These are phyloP conservation scores for Pythium scleroteichum DNA, from an alignment of 352 stramenopile species.

Conservation along the genomic window DNA sequence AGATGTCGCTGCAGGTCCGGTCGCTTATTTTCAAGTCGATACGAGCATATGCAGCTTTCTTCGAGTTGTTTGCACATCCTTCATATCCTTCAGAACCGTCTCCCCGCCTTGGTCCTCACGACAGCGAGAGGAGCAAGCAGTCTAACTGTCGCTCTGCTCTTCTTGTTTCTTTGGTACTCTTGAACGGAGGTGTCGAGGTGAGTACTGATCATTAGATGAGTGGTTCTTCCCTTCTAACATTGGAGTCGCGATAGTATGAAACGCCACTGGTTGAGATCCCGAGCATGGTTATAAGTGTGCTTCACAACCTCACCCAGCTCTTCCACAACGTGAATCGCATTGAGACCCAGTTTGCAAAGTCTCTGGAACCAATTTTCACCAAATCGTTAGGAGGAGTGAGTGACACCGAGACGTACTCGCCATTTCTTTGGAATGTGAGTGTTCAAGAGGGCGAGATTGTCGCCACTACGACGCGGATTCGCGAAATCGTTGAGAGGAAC, in stretches of 20 bases:
- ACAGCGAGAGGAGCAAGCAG: background rate
- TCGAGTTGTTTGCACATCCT: conserved; percentile 48
- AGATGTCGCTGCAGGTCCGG: conserved; percentile 79
- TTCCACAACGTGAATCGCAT: conserved; percentile 71
- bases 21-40: conserved; percentile 69
- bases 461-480: conserved; percentile 54
- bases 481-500: conserved; percentile 64
- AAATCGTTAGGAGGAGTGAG: background rate
- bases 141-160: conserved; percentile 19
- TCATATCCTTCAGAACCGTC: no score
- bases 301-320: conserved; percentile 66
- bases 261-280: conserved; percentile 53
- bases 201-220: no score
- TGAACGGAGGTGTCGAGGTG: conserved; percentile 31
- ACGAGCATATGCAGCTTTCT: conserved; percentile 62
- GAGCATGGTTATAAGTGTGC: conserved; percentile 56
- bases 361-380: conserved; percentile 20
- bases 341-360: conserved; percentile 57
- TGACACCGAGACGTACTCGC: conserved; percentile 27
- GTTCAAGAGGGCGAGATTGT: conserved; percentile 65
- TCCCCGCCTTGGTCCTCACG: no score
- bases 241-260: conserved; percentile 34
- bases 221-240: background rate
- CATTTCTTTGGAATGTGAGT: conserved; percentile 71
- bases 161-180: conserved; percentile 26